phyloP scores from a whole-genome alignment of 78 protist species.

The Planoprotostelium fungivorum region DNA sequence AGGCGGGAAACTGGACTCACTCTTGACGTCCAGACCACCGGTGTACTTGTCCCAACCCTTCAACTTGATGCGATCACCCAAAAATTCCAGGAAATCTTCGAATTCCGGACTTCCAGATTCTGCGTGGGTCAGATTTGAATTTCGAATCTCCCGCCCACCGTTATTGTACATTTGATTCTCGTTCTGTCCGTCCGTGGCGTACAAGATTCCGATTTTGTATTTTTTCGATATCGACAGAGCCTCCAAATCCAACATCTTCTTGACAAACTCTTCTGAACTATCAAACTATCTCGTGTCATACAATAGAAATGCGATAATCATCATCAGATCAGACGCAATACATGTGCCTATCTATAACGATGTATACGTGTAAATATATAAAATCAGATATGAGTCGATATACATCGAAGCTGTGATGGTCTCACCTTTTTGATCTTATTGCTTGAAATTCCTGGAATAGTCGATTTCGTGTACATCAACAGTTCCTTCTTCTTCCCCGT shows the following conservation, averaged over 20 bases:
- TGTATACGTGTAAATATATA: no score
- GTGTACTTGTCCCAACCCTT: constrained; percentile 58
- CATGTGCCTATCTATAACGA: no score
- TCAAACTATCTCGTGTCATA: no score
- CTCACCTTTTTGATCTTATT: background rate
- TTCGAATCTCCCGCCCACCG: background rate
- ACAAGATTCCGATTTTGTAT: background rate
- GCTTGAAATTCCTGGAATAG: background rate
- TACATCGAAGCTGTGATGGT: background rate
- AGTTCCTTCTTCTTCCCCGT: background rate
- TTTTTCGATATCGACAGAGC: background rate
- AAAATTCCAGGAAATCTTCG: constrained; percentile 37
- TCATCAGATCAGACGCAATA: no score
- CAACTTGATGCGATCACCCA: constrained; percentile 51
- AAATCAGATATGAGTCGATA: no score
- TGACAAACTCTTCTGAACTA: background rate
- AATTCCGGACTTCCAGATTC: constrained; percentile 23
- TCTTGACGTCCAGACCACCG: constrained; percentile 67
- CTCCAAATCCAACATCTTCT: background rate
- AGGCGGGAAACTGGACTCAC: background rate
- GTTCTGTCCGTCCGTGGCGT: background rate
- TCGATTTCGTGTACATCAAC: background rate
- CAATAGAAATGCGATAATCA: no score
- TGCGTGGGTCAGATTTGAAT: background rate
- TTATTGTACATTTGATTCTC: background rate